Evolutionary conservation across 768 basidiomycete genomes (phyloP).

Genomic region (Podaxis carcinomalis): DNA sequence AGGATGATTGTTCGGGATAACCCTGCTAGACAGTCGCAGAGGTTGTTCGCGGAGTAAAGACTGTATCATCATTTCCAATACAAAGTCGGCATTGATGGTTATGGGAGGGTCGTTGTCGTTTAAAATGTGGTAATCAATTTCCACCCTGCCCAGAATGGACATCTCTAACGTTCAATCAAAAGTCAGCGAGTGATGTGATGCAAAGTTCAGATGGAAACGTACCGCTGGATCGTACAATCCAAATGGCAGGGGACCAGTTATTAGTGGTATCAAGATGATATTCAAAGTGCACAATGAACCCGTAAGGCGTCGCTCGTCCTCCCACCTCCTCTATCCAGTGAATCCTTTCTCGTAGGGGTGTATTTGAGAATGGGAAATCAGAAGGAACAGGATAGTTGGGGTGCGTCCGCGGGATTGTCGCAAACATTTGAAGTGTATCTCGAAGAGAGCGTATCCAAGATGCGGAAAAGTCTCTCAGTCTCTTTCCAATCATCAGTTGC

Average conservation of each 20-base stretch:
- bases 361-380: slow-evolving; percentile 5
- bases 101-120: not conserved
- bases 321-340: slow-evolving; percentile 5
- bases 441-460: slow-evolving; percentile 7
- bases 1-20: not conserved
- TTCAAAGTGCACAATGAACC: not conserved
- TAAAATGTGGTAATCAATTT: slow-evolving; percentile 6
- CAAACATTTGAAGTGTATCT: slow-evolving; percentile 2
- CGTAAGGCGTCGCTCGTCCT: not conserved
- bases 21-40: not conserved
- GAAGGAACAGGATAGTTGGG: not conserved
- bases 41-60: slow-evolving; percentile 2
- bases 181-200: not conserved
- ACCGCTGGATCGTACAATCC: slow-evolving; percentile 3
- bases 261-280: not conserved
- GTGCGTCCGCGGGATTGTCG: not conserved
- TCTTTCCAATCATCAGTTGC: slow-evolving; percentile 7
- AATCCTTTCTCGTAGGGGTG: not conserved
- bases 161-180: not conserved
- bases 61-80: slow-evolving; percentile 8
- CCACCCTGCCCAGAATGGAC: not conserved
- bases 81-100: not conserved
- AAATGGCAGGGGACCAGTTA: slow-evolving; percentile 2
- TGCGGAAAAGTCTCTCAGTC: slow-evolving; percentile 4
- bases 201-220: not conserved